A percentile compares a stretch with the other conserved stretches of the same genome.
Conservation (phyloP, 306 rosid species). For the Adenanthera pavonina region DNA sequence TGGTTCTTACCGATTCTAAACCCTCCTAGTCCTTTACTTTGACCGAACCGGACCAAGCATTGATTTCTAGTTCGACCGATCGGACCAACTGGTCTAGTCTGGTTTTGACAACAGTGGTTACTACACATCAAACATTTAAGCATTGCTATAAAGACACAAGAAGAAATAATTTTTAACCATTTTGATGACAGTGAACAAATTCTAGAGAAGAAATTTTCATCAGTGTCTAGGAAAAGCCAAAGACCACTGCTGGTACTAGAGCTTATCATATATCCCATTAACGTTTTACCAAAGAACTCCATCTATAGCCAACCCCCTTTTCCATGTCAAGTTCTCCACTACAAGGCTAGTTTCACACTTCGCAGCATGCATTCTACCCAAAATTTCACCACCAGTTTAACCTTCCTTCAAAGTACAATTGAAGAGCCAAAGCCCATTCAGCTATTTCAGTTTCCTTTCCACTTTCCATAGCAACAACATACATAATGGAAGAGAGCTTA, state of each 20-base stretch:
- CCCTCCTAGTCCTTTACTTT: no score
- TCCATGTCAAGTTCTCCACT: not conserved
- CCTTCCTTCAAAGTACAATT: not conserved
- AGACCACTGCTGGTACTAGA: not conserved
- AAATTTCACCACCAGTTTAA: slow-evolving; percentile 14
- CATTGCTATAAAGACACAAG: not conserved
- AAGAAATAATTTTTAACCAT: not conserved
- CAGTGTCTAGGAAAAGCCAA: not conserved
- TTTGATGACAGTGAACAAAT: not conserved
- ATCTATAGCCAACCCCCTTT: not conserved
- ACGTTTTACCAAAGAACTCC: not conserved
- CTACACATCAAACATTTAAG: not conserved
- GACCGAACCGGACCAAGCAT: no score
- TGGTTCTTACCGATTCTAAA: no score
- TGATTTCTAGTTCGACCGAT: no score
- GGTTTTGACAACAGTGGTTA: not conserved
- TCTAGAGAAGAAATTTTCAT: not conserved
- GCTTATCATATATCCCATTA: not conserved
- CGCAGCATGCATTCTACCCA: slow-evolving; percentile 13
- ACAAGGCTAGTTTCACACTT: not conserved
- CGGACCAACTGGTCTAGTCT: no score
- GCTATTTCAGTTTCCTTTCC: slow-evolving; percentile 30
- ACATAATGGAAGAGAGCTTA: not conserved
- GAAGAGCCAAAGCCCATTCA: slow-evolving; percentile 31
- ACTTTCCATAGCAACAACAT: slow-evolving; percentile 28